A percentile compares a stretch with the other conserved stretches of the same genome.
Conservation (phyloP, 306 rosid species). For the Luffa aegyptiaca region DNA sequence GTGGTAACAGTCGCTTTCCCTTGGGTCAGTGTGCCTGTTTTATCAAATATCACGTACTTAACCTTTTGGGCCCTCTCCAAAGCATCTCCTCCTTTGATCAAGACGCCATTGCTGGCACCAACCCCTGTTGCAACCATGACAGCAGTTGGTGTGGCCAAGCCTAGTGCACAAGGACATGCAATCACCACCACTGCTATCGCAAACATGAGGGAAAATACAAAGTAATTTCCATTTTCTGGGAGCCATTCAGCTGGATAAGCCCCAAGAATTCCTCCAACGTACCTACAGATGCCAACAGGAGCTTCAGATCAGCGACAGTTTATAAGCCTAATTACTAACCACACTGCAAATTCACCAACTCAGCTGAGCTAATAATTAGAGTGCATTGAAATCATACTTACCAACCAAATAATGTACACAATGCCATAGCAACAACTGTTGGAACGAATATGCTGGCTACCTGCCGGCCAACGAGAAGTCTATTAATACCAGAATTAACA, state of each 20-base stretch:
- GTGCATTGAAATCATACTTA: constrained; percentile 19
- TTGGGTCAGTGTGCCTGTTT: constrained; percentile 96
- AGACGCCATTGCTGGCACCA: constrained; percentile 93
- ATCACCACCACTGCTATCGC: constrained; percentile 92
- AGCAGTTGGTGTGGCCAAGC: constrained; percentile 99
- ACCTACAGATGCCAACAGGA: constrained; percentile 34
- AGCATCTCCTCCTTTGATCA: constrained; percentile 98
- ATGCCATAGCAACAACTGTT: constrained; percentile 60
- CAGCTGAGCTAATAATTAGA: background rate
- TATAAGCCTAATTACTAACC: background rate
- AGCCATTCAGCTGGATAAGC: constrained; percentile 88
- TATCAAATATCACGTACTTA: constrained; percentile 80
- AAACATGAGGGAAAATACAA: constrained; percentile 97
- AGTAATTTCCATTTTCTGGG: constrained; percentile 78
- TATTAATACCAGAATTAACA: constrained; percentile 8
- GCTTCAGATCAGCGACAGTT: background rate
- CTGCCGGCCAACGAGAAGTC: constrained; percentile 36
- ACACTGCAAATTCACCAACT: background rate
- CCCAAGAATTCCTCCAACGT: constrained; percentile 63
- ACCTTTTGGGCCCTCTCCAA: constrained; percentile 92
- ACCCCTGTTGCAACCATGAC: constrained; percentile 99
- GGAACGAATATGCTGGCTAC: constrained; percentile 97
- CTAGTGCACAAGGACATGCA: constrained; percentile 99
- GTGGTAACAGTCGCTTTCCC: constrained; percentile 79
- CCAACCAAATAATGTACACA: constrained; percentile 72